Evolutionary conservation across 257 asterid genomes (phyloP).

Genomic region (Plantago ovata): DNA sequence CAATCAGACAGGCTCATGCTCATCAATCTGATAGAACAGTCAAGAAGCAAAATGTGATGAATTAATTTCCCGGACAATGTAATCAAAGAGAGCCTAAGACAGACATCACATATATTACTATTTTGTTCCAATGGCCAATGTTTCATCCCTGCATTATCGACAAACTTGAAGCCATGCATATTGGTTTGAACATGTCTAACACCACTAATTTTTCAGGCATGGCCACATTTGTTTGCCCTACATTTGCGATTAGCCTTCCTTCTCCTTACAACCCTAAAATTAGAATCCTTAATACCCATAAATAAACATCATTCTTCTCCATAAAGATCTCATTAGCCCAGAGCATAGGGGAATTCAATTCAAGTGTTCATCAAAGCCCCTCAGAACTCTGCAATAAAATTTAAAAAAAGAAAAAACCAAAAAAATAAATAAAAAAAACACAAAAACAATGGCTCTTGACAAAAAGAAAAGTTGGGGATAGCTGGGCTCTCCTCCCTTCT

Average conservation of each 20-base stretch:
- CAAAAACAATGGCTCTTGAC: slow-evolving; percentile 28
- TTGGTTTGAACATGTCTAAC: not conserved
- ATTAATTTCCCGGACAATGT: no score
- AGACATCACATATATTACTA: no score
- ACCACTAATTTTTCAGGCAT: slow-evolving; percentile 5
- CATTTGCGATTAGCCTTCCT: not conserved
- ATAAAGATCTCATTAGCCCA: slow-evolving; percentile 6
- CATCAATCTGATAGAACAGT: no score
- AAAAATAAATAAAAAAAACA: not conserved
- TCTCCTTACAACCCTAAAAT: not conserved
- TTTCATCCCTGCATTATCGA: no score
- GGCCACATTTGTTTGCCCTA: slow-evolving; percentile 10
- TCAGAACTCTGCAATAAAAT: slow-evolving; percentile 21
- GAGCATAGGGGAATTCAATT: slow-evolving; percentile 22
- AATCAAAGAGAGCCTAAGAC: no score
- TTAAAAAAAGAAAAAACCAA: not conserved
- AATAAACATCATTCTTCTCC: slow-evolving; percentile 6
- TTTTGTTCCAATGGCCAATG: no score
- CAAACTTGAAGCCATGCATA: no score
- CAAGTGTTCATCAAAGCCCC: slow-evolving; percentile 7
- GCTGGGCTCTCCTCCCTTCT: slow-evolving; percentile 46
- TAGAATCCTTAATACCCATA: not conserved
- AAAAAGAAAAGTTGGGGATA: slow-evolving; percentile 32
- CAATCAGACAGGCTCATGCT: no score
- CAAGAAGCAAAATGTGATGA: no score